Conservation (phyloP, 1,284 basidiomycete species). For the Prillingera fragicola region DNA sequence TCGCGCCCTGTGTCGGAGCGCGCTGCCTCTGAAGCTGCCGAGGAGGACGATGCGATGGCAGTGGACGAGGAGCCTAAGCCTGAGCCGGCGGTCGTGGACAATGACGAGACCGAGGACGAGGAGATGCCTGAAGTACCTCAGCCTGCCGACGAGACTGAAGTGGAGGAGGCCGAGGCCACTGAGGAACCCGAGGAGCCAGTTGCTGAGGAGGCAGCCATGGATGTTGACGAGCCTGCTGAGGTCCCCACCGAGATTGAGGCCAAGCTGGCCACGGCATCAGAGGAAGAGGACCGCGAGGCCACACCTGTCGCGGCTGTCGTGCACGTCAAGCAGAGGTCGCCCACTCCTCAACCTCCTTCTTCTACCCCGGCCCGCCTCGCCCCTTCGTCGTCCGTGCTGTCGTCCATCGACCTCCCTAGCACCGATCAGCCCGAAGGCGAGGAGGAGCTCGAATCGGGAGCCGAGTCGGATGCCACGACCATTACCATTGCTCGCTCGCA, state of each 20-base stretch:
- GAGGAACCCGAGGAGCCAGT: constrained; percentile 17
- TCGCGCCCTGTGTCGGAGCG: constrained; percentile 2
- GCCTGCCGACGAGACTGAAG: background rate
- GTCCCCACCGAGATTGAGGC: background rate
- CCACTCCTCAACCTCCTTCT: background rate
- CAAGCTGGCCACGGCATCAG: too few species aligned
- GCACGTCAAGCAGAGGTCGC: background rate
- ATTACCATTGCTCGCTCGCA: constrained; percentile 26
- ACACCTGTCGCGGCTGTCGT: background rate
- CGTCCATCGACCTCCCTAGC: constrained; percentile 7
- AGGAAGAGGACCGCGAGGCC: too few species aligned
- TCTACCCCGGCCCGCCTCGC: background rate
- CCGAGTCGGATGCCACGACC: constrained; percentile 35
- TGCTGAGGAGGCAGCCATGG: constrained; percentile 5
- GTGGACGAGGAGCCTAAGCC: constrained; percentile 4
- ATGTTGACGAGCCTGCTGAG: constrained; percentile 2
- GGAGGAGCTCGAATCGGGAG: constrained; percentile 20
- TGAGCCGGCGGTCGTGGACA: background rate
- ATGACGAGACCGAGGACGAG: constrained; percentile 9
- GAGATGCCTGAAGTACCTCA: background rate
- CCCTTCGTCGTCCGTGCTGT: constrained; percentile 10
- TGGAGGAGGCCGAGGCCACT: background rate
- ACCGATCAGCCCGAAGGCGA: constrained; percentile 8
- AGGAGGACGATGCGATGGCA: constrained; percentile 10
- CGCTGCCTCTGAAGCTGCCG: background rate